Evolutionary conservation across 441 rosid species (phyloP), one percentile per base, ranked within the genome.

Genomic region (Bruguiera hainesii): DNA sequence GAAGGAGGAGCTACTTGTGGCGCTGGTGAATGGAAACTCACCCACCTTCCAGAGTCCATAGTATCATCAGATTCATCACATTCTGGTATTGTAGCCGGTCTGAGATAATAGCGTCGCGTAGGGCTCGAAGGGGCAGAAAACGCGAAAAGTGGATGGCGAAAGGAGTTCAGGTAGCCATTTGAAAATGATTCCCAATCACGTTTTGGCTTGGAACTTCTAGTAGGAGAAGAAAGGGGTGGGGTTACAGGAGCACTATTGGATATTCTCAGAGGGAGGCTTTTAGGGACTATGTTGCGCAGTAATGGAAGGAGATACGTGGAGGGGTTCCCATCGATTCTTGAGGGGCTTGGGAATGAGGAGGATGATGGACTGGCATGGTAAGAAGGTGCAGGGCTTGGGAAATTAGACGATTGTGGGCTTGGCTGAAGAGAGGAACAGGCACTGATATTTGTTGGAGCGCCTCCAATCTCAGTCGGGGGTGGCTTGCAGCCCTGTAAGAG

Each of bases 91-190:
- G 99, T 84, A 9, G 94, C 97, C 0, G 93, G 96, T 5, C 96
- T 69, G 71, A 82, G 76, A 56, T 84, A 80, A 57, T 84, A 89
- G 50, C 89, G 84, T 23, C 87, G 90, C 1, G 85, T 87, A 0
- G 99, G 99, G 75, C 99, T 95, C 28, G 98, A 89, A 5, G 99
- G 99, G 5, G 99, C 99, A 70, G 99, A 94, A 33, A 75, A 86
- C 0, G 90, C 97, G 15, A 81, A 85, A 52, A 83, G 76, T 84
- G 81, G 68, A 84, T 68, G 28, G 91, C 87, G 83, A 69, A 76
- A 82, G 4, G 97, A 87, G 5, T 84, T 70, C 0, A 89, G 82
- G 61, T 83, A 76, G 50, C 63, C 83, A 60, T 87, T 87, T 7
- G 93, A 76, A 48, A 91, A 72, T 50, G 88, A 83, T 42, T 91